These are phyloP conservation scores for Camelina hispida DNA, from an alignment of 345 rosid genomes.

Conservation along the genomic window DNA sequence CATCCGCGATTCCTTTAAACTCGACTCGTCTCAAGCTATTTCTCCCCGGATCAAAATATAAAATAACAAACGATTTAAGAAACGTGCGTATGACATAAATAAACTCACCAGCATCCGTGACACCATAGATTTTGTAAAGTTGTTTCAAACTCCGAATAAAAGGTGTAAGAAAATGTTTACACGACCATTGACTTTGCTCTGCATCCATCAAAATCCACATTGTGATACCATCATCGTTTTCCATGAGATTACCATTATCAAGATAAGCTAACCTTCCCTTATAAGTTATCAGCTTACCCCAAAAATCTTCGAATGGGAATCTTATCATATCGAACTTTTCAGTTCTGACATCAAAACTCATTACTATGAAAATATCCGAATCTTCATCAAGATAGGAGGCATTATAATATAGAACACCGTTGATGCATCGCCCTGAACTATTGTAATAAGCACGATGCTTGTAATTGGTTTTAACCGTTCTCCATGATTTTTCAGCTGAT, in stretches of 20 bases:
- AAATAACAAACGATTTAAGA: background rate
- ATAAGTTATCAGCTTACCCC: background rate
- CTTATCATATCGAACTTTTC: slow-evolving; percentile 14
- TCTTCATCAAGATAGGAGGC: background rate
- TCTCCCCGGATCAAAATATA: slow-evolving; percentile 9
- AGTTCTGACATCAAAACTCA: slow-evolving; percentile 23
- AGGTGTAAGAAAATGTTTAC: background rate
- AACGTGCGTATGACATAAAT: background rate
- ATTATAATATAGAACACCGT: slow-evolving; percentile 13
- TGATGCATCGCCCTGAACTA: background rate
- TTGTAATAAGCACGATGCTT: background rate
- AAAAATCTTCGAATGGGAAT: background rate
- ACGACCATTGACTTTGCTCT: background rate
- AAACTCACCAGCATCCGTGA: slow-evolving; percentile 23
- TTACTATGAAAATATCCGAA: background rate
- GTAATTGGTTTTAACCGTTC: slow-evolving; percentile 14
- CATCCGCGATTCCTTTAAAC: background rate
- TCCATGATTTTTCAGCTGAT: slow-evolving; percentile 14
- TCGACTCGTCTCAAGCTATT: background rate
- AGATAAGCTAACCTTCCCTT: slow-evolving; percentile 11
- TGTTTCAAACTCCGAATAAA: background rate
- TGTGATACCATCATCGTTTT: background rate
- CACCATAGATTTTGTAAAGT: background rate
- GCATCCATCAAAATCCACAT: slow-evolving; percentile 5
- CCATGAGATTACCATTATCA: background rate